A percentile compares a stretch with the other conserved stretches of the same genome.
phyloP scores from a whole-genome alignment of 345 rosid genomes.

The Psidium friedrichsthalianum region DNA sequence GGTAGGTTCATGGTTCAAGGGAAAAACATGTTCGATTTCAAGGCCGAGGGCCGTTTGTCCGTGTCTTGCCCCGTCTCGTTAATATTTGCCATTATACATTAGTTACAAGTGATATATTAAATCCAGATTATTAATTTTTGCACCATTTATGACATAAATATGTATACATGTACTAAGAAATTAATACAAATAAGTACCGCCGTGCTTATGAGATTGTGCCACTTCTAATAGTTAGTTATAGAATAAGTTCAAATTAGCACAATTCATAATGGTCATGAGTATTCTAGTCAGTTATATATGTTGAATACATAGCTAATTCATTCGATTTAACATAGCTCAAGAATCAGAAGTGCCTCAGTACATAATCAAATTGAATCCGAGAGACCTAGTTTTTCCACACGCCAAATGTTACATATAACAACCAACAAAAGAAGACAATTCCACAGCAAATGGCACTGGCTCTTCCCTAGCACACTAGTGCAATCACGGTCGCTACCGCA shows the following conservation, averaged over 20 bases:
- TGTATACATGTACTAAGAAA: neutral
- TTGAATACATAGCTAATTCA: neutral
- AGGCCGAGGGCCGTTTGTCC: neutral
- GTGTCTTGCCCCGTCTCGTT: neutral
- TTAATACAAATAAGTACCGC: neutral
- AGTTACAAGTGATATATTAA: neutral
- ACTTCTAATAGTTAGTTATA: neutral
- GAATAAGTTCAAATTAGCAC: neutral
- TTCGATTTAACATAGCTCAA: neutral
- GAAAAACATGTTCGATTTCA: neutral
- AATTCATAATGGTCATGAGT: neutral
- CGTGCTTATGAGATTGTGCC: neutral
- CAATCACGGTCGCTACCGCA: slow-evolving; percentile 7
- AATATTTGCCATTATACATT: neutral
- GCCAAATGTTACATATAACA: neutral
- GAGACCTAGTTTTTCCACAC: neutral
- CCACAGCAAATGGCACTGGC: slow-evolving; percentile 34
- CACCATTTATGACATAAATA: neutral
- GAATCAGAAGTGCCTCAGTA: neutral
- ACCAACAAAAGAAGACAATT: neutral
- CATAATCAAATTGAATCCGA: neutral
- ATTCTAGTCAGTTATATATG: neutral
- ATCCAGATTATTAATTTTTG: neutral
- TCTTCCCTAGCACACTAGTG: slow-evolving; percentile 33
- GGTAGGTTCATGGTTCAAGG: neutral